Percentiles rank a stretch among this genome's conserved stretches.
These are phyloP conservation scores for Ustilago cynodontis DNA, from an alignment of 1,284 basidiomycete genomes.

Conservation along the genomic window DNA sequence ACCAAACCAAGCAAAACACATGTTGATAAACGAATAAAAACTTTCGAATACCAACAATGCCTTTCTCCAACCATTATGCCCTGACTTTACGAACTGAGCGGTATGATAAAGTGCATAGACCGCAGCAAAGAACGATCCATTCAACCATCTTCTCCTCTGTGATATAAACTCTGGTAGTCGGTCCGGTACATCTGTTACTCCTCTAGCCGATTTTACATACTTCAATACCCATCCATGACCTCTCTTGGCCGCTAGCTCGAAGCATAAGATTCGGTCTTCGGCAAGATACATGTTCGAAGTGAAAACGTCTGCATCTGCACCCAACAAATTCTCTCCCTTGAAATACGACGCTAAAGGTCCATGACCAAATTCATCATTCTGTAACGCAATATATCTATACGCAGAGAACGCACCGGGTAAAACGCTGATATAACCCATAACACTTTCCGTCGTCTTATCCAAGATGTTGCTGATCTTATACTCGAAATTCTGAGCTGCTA, in stretches of 20 bases:
- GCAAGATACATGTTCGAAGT: constrained; percentile 76
- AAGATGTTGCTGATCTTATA: constrained; percentile 76
- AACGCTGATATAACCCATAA: constrained; percentile 68
- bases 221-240: constrained; percentile 92
- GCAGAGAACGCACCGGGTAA: constrained; percentile 69
- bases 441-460: constrained; percentile 68
- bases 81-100: constrained; percentile 84
- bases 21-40: constrained; percentile 87
- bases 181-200: constrained; percentile 95
- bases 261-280: constrained; percentile 86
- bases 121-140: constrained; percentile 91
- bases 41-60: constrained; percentile 81
- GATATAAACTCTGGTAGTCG: constrained; percentile 92
- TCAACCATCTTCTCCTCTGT: constrained; percentile 90
- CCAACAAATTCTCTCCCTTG: constrained; percentile 92
- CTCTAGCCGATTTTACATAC: constrained; percentile 94
- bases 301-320: constrained; percentile 92
- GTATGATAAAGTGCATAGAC: constrained; percentile 76
- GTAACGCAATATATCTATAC: constrained; percentile 83
- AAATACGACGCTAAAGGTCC: constrained; percentile 96
- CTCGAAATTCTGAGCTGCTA: constrained; percentile 89
- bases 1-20: constrained; percentile 91
- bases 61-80: constrained; percentile 85
- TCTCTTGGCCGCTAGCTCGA: constrained; percentile 92
- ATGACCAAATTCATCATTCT: constrained; percentile 85